A percentile compares a stretch with the other conserved stretches of the same genome.
Conservation (phyloP, 371 early-diverging fungal species). For the Parasitella parasitica region DNA sequence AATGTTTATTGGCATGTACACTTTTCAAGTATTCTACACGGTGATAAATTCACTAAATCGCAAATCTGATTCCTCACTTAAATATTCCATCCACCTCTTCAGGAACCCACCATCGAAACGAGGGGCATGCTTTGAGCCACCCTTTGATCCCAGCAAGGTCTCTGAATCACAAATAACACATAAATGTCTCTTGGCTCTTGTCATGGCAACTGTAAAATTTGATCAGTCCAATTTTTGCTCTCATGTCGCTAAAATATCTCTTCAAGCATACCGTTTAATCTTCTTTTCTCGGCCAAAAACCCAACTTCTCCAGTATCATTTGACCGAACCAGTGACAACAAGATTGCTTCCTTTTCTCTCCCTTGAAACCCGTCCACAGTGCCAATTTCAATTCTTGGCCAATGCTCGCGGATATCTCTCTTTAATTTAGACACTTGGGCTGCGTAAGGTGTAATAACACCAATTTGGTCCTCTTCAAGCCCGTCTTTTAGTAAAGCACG, state of each 20-base stretch:
- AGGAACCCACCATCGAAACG: constrained; percentile 54
- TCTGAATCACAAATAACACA: constrained; percentile 85
- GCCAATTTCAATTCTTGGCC: constrained; percentile 70
- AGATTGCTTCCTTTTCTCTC: constrained; percentile 90
- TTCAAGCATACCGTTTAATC: constrained; percentile 72
- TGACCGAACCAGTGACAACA: constrained; percentile 85
- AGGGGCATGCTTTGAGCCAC: constrained; percentile 9
- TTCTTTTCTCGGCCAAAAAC: constrained; percentile 82
- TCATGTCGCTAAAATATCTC: too few relatives aligned
- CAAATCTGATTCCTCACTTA: constrained; percentile 56
- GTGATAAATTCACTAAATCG: constrained; percentile 48
- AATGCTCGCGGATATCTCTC: constrained; percentile 36
- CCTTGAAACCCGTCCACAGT: constrained; percentile 98
- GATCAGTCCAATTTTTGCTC: too few relatives aligned
- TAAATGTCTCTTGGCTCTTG: constrained; percentile 87
- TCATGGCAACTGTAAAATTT: constrained; percentile 76
- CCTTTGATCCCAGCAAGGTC: constrained; percentile 49
- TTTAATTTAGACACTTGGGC: constrained; percentile 70
- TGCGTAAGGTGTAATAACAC: constrained; percentile 85
- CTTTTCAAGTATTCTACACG: too few relatives aligned
- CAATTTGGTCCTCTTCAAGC: constrained; percentile 65
- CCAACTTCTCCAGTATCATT: constrained; percentile 84
- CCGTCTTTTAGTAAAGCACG: constrained; percentile 64
- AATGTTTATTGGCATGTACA: too few relatives aligned
- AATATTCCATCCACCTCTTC: constrained; percentile 57